Evolutionary conservation across 176 grass and related monocot species (phyloP), one percentile per base, ranked within the genome.

Genomic region (Neostapfia colusana): DNA sequence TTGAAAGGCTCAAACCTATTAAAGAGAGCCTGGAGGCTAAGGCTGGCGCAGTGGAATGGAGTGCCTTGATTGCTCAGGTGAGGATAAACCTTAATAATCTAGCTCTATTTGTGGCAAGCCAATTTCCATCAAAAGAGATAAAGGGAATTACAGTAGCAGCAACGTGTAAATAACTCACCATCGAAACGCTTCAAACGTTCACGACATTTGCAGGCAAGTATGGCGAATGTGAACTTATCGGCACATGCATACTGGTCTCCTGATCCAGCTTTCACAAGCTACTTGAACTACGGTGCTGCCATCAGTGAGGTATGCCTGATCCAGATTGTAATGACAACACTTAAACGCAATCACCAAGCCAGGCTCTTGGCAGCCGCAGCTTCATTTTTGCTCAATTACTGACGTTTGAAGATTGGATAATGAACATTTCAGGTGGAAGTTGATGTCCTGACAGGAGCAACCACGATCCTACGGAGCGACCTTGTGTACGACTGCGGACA

Each of bases 281-380:
- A 97, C 74, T 48, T 97, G 59, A 97, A 97, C 67, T 92, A 97
- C 53, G 93, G 93, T 51, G 93, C 89, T 26, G 87, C 56, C 37
- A 54, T 69, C 4, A 97, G 93, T 38, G 93, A 97, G 84, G 92
- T 95, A 74, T 26, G 9, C 23, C 27, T 72, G 11, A 74, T 60
- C 51, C 50, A 69, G 34, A 83, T 45, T 17, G 18, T 25, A 25
- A 24, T 7, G 26, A 23, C 7, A 21, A 8, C 12, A 62, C 13
- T 25, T 2, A 69, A 51, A 67, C 60, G 51, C 41, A 41, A 24
- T 20, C 42, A 25, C 28, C 16, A 21, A 61, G 1, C 15, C 40
- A 17, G 67, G 45, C 3, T 31, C 17, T 27, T 58, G 40, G 6
- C 20, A 17, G 11, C 10, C 40, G 63, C 31, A 57, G 38, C 4